phyloP scores from a whole-genome alignment of 768 basidiomycete genomes.

The Lactifluus piperatus region DNA sequence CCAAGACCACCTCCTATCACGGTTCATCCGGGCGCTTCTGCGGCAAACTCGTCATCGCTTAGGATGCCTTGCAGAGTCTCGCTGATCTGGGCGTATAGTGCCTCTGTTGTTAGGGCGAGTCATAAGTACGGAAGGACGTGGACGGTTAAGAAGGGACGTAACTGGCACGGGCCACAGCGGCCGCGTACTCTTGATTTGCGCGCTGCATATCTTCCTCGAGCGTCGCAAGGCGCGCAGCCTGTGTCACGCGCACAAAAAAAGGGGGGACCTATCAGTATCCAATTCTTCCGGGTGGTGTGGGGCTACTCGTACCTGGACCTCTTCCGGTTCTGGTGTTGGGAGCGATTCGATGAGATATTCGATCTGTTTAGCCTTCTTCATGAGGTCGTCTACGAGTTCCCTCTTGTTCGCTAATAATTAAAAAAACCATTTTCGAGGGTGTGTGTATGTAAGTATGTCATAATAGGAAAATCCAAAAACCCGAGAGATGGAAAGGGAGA shows the following conservation, averaged over 20 bases:
- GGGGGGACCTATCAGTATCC: background rate
- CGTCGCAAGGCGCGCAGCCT: conserved; percentile 58
- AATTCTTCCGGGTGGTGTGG: background rate
- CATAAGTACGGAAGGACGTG: background rate
- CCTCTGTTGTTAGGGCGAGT: conserved; percentile 32
- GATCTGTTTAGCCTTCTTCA: conserved; percentile 83
- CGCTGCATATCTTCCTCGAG: conserved; percentile 63
- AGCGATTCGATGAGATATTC: conserved; percentile 76
- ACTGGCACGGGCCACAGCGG: conserved; percentile 72
- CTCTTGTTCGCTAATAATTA: conserved; percentile 58
- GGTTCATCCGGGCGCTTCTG: conserved; percentile 20
- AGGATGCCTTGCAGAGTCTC: conserved; percentile 51
- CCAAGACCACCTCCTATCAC: too few species aligned
- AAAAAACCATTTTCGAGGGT: too few species aligned
- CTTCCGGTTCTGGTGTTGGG: conserved; percentile 71
- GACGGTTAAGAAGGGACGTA: background rate
- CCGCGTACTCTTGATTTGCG: conserved; percentile 69
- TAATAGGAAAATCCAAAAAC: background rate
- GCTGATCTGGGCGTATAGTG: conserved; percentile 50
- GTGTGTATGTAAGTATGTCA: too few species aligned
- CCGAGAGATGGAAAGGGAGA: too few species aligned
- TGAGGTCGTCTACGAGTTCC: conserved; percentile 75
- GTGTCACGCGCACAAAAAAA: conserved; percentile 2
- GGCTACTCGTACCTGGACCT: conserved; percentile 47
- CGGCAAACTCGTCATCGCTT: conserved; percentile 38